Base-by-base conservation (phyloP, 208 protist genomes). In the Tritrichomonas foetus region DNA sequence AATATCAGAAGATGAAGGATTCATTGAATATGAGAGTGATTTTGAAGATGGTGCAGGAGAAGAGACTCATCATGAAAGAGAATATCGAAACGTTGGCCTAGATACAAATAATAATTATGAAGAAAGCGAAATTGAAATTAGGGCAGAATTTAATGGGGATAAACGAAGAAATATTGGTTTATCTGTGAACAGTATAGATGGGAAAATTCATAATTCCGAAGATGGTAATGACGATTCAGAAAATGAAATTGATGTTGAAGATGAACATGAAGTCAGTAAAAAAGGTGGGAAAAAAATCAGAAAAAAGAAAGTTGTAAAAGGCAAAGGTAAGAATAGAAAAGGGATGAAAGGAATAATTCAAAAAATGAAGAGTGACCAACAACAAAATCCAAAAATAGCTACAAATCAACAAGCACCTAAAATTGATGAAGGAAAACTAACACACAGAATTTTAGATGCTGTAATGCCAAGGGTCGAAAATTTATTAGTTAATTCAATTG, bases 391-490 rank as follows among this genome's bases (percentile, higher is more conserved):
- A 13, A 3, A 30, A 53, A 39, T 49, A 20, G 33, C 74, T n/a
- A 41, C n/a, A 13, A 47, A 30, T 11, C 33, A 82, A 82, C 33
- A 39, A 50, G 41, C 41, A 39, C 13, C 78, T n/a, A 53, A 47
- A 39, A 47, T 89, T 36, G 78, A 89, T 39, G 78, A 89, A 89
- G 47, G 41, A 22, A 89, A 89, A 47, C 33, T 89, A 53, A 57
- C 78, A 57, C 47, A 89, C 0, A 53, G 39, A 27, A 30, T 89
- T 13, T n/a, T 57, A 0, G 47, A 89, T 16, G 30, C 27, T 39
- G 30, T 89, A 33, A 89, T 89, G 78, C 41, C 41, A 3, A 3
- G 78, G 13, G 78, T 89, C 16, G 78, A 89, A 47, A 61, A 53
- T 57, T 14, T 89, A 1, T 20, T 89, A 13, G 41, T 57, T 39